phyloP scores from a whole-genome alignment of 768 basidiomycete species.

The Suillus spraguei region DNA sequence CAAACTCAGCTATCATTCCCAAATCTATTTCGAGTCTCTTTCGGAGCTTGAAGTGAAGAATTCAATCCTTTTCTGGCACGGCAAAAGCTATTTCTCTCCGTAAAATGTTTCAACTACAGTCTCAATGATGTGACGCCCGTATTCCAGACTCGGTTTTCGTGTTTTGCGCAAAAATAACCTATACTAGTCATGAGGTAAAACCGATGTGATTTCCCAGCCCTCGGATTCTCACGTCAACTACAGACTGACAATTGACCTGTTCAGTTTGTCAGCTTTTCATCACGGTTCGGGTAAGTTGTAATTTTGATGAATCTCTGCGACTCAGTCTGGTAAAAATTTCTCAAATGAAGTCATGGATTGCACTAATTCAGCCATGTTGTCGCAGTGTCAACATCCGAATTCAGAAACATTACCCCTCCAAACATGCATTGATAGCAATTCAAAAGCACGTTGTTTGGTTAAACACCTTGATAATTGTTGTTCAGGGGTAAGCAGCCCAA shows the following conservation, averaged over 20 bases:
- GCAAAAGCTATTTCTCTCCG: not conserved
- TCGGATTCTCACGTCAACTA: not conserved
- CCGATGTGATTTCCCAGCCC: not conserved
- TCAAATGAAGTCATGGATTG: not conserved
- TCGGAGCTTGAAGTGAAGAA: slow-evolving; percentile 4
- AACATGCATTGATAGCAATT: not conserved
- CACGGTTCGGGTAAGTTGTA: not conserved
- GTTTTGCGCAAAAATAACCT: not conserved
- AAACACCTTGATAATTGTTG: not conserved
- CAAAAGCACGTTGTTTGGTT: not conserved
- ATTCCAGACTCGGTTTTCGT: not conserved
- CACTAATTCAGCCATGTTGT: not conserved
- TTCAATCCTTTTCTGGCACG: not conserved
- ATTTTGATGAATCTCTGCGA: not conserved
- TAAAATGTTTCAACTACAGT: not conserved
- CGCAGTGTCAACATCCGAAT: not conserved
- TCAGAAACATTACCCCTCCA: not conserved
- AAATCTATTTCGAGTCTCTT: slow-evolving; percentile 5
- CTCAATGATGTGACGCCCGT: not conserved
- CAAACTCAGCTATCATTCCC: not conserved
- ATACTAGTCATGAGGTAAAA: not conserved
- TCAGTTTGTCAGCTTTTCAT: not conserved
- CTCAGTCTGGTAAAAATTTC: slow-evolving; percentile 1
- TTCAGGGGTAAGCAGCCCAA: not conserved
- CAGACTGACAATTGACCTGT: not conserved